A percentile compares a stretch with the other conserved stretches of the same genome.
Conservation (phyloP, 306 rosid genomes). For the Dryas octopetala region DNA sequence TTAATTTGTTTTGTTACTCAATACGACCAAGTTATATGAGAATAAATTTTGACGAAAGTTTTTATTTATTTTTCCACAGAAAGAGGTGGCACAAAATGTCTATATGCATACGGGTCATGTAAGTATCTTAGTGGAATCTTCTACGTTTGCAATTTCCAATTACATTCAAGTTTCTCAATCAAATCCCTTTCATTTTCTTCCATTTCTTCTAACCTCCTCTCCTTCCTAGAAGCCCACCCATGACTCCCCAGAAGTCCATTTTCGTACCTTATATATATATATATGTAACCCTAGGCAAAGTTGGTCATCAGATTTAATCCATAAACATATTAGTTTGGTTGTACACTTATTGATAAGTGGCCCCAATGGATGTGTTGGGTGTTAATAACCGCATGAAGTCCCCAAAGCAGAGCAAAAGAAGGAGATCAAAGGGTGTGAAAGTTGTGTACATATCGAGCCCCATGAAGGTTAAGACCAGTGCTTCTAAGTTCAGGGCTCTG, state of each 20-base stretch:
- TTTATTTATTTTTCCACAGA: too few relatives aligned
- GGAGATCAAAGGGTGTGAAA: conserved; percentile 45
- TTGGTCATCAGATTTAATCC: not conserved
- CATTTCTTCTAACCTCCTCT: not conserved
- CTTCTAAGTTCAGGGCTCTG: conserved; percentile 74
- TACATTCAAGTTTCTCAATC: not conserved
- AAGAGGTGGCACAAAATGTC: not conserved
- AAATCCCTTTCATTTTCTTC: not conserved
- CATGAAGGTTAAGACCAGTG: conserved; percentile 74
- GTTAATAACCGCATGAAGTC: conserved; percentile 37
- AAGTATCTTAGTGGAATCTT: not conserved
- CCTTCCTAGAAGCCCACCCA: conserved; percentile 10
- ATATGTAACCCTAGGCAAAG: not conserved
- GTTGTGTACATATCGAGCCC: conserved; percentile 87
- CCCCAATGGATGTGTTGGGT: conserved; percentile 29
- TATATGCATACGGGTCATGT: not conserved
- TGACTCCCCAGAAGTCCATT: not conserved
- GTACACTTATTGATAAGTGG: not conserved
- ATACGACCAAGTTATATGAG: too few relatives aligned
- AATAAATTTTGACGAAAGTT: too few relatives aligned
- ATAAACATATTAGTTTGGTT: too few relatives aligned
- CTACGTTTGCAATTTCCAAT: not conserved
- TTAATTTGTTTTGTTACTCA: too few relatives aligned
- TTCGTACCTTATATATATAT: conserved; percentile 1
- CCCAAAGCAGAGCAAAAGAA: conserved; percentile 35